Conservation (phyloP, 768 basidiomycete species). For the Terana coerulea region DNA sequence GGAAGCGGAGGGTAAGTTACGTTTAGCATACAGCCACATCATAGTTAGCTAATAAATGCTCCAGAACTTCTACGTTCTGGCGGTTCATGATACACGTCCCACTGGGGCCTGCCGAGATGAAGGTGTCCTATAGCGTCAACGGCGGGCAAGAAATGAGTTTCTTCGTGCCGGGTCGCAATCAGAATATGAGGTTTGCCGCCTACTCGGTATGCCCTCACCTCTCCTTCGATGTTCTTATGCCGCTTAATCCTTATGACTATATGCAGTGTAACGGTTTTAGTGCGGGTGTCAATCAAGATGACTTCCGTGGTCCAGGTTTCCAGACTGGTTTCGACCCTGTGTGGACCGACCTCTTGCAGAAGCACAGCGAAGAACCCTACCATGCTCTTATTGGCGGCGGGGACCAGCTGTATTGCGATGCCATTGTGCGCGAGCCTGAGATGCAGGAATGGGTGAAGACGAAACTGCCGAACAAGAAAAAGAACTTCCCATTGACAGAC, state of each 20-base stretch:
- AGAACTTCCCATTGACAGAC: conserved; percentile 53
- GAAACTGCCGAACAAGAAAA: conserved; percentile 56
- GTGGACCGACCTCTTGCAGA: conserved; percentile 88
- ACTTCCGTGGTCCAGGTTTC: conserved; percentile 79
- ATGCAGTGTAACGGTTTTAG: conserved; percentile 84
- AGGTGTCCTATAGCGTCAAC: conserved; percentile 80
- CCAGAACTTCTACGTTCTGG: conserved; percentile 90
- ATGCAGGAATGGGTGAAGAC: conserved; percentile 79
- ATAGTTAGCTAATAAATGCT: background rate
- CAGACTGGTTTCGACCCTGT: conserved; percentile 84
- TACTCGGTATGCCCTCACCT: conserved; percentile 59
- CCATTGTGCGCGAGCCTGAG: conserved; percentile 81
- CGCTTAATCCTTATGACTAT: background rate
- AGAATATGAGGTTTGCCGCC: conserved; percentile 90
- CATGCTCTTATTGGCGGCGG: conserved; percentile 94
- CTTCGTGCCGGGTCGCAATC: conserved; percentile 70
- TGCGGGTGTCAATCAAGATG: conserved; percentile 84
- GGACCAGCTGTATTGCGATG: conserved; percentile 88
- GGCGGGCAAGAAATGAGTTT: conserved; percentile 74
- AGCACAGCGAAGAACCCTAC: conserved; percentile 77
- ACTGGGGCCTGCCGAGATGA: conserved; percentile 65
- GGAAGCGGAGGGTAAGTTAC: conserved; percentile 24
- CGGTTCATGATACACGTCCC: conserved; percentile 86
- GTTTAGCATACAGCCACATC: background rate
- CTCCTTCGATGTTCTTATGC: background rate